Evolutionary conservation across 1,284 basidiomycete species (phyloP), one percentile per base, ranked within the genome.

Genomic region (Psilocybe mexicana): DNA sequence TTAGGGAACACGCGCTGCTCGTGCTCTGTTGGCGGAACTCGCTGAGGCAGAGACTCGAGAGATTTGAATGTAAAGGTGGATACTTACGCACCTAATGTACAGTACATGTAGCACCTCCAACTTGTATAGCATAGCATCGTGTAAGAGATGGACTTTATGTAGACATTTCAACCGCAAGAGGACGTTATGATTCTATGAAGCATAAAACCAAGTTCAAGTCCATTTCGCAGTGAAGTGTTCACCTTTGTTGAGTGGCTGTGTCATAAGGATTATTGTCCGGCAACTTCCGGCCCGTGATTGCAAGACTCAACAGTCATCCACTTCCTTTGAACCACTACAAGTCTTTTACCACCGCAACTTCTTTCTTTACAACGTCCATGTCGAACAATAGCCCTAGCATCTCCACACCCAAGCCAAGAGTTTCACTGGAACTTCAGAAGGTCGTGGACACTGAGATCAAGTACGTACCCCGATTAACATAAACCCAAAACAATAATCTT

Each of bases 381-480:
- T 40, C 38, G 18, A 18, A 18, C 18, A 5, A 12, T 40, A 14
- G n/a, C n/a, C n/a, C 38, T 6, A n/a, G 30, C 8, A 33, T 8
- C 30, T 6, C 3, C 3, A 12, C 38, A 40, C n/a, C 38, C 3
- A 40, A 12, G 3, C 64, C 67, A 14, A 67, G 54, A 24, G 43
- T 55, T n/a, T 42, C 54, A 5, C n/a, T 81, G 2, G 84, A 88
- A 66, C 69, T 90, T 11, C 77, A 84, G 64, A 75, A 79, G 40
- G 87, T 89, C 4, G 67, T 89, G 0, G 80, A 85, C 5, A 73
- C 75, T 7, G 87, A 90, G 67, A 79, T 90, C 69, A 88, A 87
- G 87, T 88, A 60, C 30, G 79, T 71, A 36, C 14, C n/a, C 24
- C 25, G 24, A 7, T 43, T 7, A 53, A 8, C 51, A 5, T 25